Evolutionary conservation across 2,329 filamentous ascomycete genomes (phyloP).

Genomic region (Fusarium oxysporum): DNA sequence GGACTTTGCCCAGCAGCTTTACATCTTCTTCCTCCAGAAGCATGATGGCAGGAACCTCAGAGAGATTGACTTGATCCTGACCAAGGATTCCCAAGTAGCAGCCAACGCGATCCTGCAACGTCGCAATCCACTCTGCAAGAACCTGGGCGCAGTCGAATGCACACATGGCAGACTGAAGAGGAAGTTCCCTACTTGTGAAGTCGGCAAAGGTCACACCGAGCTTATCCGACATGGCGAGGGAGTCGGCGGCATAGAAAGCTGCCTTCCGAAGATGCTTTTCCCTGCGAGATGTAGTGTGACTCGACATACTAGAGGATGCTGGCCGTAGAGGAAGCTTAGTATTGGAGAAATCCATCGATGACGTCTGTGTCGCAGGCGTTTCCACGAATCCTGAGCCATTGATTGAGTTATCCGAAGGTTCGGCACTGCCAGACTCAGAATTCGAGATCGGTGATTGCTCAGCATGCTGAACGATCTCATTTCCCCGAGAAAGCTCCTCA

Average conservation of each 20-base stretch:
- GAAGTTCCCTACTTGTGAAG: slow-evolving; percentile 83
- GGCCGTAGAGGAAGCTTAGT: slow-evolving; percentile 50
- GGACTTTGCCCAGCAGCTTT: slow-evolving; percentile 84
- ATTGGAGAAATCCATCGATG: slow-evolving; percentile 60
- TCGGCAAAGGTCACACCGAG: slow-evolving; percentile 88
- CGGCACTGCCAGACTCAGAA: slow-evolving; percentile 56
- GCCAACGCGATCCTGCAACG: slow-evolving; percentile 93
- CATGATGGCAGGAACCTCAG: slow-evolving; percentile 87
- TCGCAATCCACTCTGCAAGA: slow-evolving; percentile 92
- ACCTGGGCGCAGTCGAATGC: slow-evolving; percentile 95
- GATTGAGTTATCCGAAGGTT: slow-evolving; percentile 61
- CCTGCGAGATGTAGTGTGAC: slow-evolving; percentile 71
- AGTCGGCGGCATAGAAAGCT: slow-evolving; percentile 95
- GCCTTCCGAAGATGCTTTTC: slow-evolving; percentile 92
- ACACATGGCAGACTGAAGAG: slow-evolving; percentile 91
- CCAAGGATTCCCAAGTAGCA: slow-evolving; percentile 88
- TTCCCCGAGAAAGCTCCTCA: slow-evolving; percentile 82
- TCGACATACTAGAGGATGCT: slow-evolving; percentile 46
- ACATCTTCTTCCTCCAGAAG: slow-evolving; percentile 92
- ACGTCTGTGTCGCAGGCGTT: slow-evolving; percentile 63
- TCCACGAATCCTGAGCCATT: slow-evolving; percentile 62
- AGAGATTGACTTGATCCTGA: slow-evolving; percentile 81
- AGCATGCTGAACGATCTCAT: slow-evolving; percentile 79
- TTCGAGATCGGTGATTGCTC: slow-evolving; percentile 70
- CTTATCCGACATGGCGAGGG: slow-evolving; percentile 87